Base-by-base conservation (phyloP, 2,329 filamentous ascomycete species). In the Myriosclerotinia scirpicola region DNA sequence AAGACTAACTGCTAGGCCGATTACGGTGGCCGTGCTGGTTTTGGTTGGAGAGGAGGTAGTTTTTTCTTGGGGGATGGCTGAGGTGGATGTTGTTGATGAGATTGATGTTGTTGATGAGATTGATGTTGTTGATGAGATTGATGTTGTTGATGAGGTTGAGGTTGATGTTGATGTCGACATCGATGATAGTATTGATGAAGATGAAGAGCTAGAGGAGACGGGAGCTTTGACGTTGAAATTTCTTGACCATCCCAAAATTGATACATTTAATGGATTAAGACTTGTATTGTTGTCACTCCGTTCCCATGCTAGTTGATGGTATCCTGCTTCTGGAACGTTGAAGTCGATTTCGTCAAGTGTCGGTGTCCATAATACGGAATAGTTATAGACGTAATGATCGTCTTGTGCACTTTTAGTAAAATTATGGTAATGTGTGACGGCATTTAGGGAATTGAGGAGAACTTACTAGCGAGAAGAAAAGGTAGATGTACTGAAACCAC, bases 381-480 rank as follows among this genome's bases (percentile, higher is more conserved):
- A 20, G n/a, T 62, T 54, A 9, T 26, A 62, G 9, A 42, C 48
- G 15, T 53, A 7, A 5, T 62, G 48, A 53, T 62, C 26, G 12
- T 26, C 59, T 62, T 17, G 5, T 2, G 22, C 5, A 30, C 26
- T 20, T 17, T 62, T 42, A 36, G 36, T 52, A 26, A 30, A 11
- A 30, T 6, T 2, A 12, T 30, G 9, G 11, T 5, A 53, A 30
- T 5, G 6, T 20, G 9, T 55, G 14, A 6, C 15, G 15, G 11
- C 12, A 62, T 5, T 20, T 5, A 7, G 0, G 14, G 0, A 44
- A 11, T 44, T 44, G 15, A n/a, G 26, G 26, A 53, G 22, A 36
- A 54, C 36, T 62, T 9, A 42, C 59, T 9, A 42, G 59, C 48
- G 42, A 62, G 59, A 62, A 53, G 46, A 40, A 26, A 20, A 30